Conservation (phyloP, 2,329 filamentous ascomycete species). For the Chaetomiaceae sp. region DNA sequence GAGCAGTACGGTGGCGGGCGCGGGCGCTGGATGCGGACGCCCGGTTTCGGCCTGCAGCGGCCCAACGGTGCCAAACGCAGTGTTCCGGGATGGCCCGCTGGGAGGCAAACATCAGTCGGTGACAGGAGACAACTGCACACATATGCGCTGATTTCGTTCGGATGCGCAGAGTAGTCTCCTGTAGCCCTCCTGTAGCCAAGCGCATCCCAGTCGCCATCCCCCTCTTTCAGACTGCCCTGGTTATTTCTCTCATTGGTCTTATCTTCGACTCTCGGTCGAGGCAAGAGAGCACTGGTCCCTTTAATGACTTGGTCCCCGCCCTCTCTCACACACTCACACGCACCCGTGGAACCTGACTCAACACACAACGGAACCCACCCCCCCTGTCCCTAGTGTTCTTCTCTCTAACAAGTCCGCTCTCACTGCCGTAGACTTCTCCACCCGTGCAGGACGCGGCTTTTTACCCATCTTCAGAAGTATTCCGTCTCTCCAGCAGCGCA, state of each 20-base stretch:
- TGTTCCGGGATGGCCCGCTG: slow-evolving; percentile 15
- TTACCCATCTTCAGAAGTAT: slow-evolving; percentile 9
- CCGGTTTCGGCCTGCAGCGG: slow-evolving; percentile 19
- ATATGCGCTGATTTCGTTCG: slow-evolving; percentile 19
- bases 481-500: slow-evolving; percentile 26
- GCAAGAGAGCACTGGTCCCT: too few species aligned
- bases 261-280: too few species aligned
- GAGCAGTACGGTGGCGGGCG: not conserved
- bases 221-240: not conserved
- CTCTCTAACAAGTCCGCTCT: slow-evolving; percentile 21
- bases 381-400: slow-evolving; percentile 11
- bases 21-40: too few species aligned
- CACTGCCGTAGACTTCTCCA: slow-evolving; percentile 16
- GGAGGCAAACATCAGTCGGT: slow-evolving; percentile 12
- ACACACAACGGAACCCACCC: not conserved
- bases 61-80: not conserved
- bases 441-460: slow-evolving; percentile 10
- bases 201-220: not conserved
- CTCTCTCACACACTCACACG: not conserved
- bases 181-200: not conserved
- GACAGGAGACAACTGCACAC: slow-evolving; percentile 16
- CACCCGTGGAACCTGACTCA: slow-evolving; percentile 1
- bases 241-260: not conserved
- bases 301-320: not conserved
- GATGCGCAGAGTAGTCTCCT: not conserved